Evolutionary conservation across 345 rosid genomes (phyloP).

Genomic region (Corchorus olitorius): DNA sequence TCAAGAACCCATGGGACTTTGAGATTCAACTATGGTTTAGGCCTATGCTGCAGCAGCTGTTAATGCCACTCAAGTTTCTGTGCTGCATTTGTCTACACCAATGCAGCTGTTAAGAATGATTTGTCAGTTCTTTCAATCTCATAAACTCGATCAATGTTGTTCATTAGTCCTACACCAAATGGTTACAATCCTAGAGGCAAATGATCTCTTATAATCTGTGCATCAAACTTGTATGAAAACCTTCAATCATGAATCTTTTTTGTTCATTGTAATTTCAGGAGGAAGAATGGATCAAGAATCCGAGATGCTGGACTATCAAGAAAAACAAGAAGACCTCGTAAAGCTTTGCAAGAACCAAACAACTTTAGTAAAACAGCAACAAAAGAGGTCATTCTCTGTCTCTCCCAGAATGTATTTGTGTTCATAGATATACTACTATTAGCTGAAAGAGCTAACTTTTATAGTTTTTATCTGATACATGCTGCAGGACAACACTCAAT

Average conservation of each 20-base stretch:
- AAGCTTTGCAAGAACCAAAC: slow-evolving; percentile 38
- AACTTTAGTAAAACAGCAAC: slow-evolving; percentile 27
- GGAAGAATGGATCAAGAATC: slow-evolving; percentile 40
- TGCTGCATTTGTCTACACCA: neutral
- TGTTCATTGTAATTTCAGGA: slow-evolving; percentile 42
- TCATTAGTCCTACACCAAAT: no score
- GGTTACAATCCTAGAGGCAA: neutral
- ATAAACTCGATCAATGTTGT: no score
- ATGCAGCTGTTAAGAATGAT: no score
- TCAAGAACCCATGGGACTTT: neutral
- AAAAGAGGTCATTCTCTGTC: slow-evolving; percentile 39
- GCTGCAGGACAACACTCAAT: slow-evolving; percentile 30
- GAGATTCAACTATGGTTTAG: neutral
- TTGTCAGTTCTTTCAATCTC: no score
- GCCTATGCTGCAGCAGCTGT: neutral
- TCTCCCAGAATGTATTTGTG: slow-evolving; percentile 10
- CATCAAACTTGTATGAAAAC: neutral
- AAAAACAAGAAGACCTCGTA: slow-evolving; percentile 44
- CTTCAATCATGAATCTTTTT: neutral
- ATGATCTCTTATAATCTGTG: neutral
- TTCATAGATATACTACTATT: no score
- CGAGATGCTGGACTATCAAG: slow-evolving; percentile 50
- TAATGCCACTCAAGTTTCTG: neutral
- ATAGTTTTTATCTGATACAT: slow-evolving; percentile 1
- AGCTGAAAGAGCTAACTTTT: slow-evolving; percentile 3